Conservation (phyloP, 495 filamentous ascomycete species). For the Sordaria brevicollis region DNA sequence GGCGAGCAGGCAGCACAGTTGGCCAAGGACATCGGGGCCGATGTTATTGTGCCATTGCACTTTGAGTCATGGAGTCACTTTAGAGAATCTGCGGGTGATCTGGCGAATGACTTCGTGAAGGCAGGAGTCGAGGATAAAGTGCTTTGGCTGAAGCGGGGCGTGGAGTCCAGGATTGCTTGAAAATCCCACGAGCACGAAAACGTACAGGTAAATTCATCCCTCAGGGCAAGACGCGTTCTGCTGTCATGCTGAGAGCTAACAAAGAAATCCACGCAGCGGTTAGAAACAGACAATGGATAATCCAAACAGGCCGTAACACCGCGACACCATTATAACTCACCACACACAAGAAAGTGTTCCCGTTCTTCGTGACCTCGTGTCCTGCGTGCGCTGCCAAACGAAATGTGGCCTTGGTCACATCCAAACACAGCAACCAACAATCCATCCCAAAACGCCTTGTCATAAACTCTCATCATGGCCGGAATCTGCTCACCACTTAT, state of each 20-base stretch:
- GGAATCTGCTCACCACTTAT: background rate
- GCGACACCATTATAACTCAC: background rate
- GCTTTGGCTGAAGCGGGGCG: slow-evolving; percentile 22
- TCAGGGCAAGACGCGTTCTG: background rate
- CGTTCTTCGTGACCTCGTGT: background rate
- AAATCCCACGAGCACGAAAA: background rate
- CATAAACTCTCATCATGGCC: background rate
- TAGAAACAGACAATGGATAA: background rate
- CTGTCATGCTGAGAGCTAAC: background rate
- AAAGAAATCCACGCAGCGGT: background rate
- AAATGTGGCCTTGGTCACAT: background rate
- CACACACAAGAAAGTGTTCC: background rate
- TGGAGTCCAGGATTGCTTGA: slow-evolving; percentile 12
- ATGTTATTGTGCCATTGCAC: slow-evolving; percentile 43
- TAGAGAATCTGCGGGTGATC: slow-evolving; percentile 19
- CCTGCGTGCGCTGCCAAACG: background rate
- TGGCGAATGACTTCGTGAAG: slow-evolving; percentile 43
- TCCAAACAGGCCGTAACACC: background rate
- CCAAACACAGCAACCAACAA: background rate
- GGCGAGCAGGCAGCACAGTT: slow-evolving; percentile 34
- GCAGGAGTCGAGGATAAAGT: slow-evolving; percentile 49
- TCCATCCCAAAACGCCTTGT: background rate
- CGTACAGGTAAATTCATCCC: background rate
- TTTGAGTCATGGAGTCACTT: slow-evolving; percentile 45
- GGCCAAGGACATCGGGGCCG: slow-evolving; percentile 31